These are phyloP conservation scores for Aspergillus coremiiformis DNA, from an alignment of 495 filamentous ascomycete species.

Conservation along the genomic window DNA sequence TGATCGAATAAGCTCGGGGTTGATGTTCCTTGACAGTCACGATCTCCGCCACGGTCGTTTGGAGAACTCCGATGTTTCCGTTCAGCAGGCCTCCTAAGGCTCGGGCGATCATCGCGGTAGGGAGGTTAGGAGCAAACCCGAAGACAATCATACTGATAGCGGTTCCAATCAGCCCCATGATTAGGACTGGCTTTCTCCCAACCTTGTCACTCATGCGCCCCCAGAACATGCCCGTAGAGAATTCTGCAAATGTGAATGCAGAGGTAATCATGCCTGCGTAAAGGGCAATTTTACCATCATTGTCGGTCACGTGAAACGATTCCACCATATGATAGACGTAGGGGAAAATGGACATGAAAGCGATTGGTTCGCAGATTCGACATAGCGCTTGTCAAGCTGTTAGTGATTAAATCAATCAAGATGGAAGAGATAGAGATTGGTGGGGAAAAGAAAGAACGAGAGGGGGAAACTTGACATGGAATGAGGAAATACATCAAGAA, in stretches of 20 bases:
- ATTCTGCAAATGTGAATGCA: conserved; percentile 92
- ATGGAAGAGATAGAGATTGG: neutral
- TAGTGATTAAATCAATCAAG: conserved; percentile 30
- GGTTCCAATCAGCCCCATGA: conserved; percentile 82
- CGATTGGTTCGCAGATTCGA: conserved; percentile 96
- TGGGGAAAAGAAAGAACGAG: neutral
- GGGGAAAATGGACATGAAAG: conserved; percentile 99
- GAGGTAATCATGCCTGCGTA: conserved; percentile 97
- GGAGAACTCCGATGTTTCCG: conserved; percentile 90
- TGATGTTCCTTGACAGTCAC: conserved; percentile 88
- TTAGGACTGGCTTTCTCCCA: conserved; percentile 85
- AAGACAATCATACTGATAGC: conserved; percentile 91
- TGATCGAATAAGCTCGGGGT: conserved; percentile 86
- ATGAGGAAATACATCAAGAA: neutral
- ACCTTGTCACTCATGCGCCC: conserved; percentile 85
- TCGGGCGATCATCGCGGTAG: conserved; percentile 76
- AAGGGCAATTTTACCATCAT: conserved; percentile 72
- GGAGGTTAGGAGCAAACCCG: conserved; percentile 79
- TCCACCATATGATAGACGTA: conserved; percentile 98
- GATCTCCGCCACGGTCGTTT: conserved; percentile 90
- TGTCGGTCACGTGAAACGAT: conserved; percentile 76
- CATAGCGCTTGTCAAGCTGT: conserved; percentile 62
- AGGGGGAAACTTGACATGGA: neutral
- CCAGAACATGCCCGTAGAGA: conserved; percentile 84
- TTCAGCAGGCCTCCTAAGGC: conserved; percentile 89